Percentiles rank a stretch among this genome's conserved stretches.
Conservation (phyloP, 768 basidiomycete species). For the Pholiota conissans region DNA sequence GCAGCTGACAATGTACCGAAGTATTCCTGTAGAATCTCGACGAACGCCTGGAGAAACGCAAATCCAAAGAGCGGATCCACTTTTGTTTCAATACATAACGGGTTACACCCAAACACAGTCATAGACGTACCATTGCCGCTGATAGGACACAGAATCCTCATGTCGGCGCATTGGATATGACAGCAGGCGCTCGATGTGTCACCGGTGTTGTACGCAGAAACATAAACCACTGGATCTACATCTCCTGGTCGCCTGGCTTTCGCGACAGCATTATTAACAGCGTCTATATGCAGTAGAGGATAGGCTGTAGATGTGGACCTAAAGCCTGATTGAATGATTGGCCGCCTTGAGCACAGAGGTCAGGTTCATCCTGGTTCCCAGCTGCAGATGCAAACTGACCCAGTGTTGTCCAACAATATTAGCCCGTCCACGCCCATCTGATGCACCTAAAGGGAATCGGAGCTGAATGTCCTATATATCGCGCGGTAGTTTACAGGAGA, state of each 20-base stretch:
- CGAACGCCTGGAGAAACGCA: constrained; percentile 82
- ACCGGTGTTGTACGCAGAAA: constrained; percentile 46
- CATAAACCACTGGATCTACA: constrained; percentile 76
- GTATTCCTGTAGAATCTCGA: constrained; percentile 83
- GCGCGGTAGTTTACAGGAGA: no score
- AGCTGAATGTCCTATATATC: no score
- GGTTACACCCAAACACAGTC: neutral
- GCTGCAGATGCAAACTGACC: constrained; percentile 44
- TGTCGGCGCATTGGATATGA: constrained; percentile 74
- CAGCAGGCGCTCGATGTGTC: constrained; percentile 75
- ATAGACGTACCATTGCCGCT: constrained; percentile 77
- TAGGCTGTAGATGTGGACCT: constrained; percentile 74
- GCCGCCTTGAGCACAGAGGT: constrained; percentile 43
- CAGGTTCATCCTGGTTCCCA: constrained; percentile 17
- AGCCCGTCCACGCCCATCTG: constrained; percentile 79
- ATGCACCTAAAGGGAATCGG: no score
- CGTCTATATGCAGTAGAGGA: constrained; percentile 84
- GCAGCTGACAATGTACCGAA: constrained; percentile 82
- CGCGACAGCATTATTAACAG: constrained; percentile 71
- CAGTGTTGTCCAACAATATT: constrained; percentile 73
- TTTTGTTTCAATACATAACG: constrained; percentile 31
- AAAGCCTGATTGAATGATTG: constrained; percentile 91
- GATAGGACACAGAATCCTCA: constrained; percentile 78
- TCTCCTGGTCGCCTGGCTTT: constrained; percentile 53
- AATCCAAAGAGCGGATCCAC: constrained; percentile 91